These are phyloP conservation scores for Sordariomycetes sp. DNA, from an alignment of 2,329 filamentous ascomycete genomes.

Conservation along the genomic window DNA sequence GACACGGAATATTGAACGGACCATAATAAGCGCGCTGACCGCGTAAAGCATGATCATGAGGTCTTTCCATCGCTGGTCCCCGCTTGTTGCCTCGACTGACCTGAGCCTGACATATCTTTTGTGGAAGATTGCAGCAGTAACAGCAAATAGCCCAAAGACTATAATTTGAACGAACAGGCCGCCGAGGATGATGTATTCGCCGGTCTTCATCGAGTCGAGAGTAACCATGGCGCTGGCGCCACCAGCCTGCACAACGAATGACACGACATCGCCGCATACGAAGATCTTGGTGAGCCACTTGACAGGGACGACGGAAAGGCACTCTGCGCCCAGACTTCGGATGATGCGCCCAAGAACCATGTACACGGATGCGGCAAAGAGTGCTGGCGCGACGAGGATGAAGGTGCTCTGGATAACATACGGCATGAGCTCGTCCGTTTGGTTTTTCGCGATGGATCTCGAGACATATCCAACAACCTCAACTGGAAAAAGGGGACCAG, in stretches of 20 bases:
- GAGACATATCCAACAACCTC: background rate
- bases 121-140: constrained; percentile 34
- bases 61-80: background rate
- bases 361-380: constrained; percentile 35
- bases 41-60: constrained; percentile 23
- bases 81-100: background rate
- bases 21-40: constrained; percentile 26
- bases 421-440: background rate
- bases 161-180: constrained; percentile 49
- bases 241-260: constrained; percentile 17
- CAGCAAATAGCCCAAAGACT: constrained; percentile 43
- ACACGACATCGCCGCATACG: constrained; percentile 19
- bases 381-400: constrained; percentile 30
- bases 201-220: constrained; percentile 11
- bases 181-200: constrained; percentile 39
- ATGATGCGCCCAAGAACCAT: constrained; percentile 33
- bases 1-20: constrained; percentile 31
- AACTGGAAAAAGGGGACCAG: background rate
- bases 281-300: constrained; percentile 21
- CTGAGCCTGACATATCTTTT: constrained; percentile 4
- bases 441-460: background rate
- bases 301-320: constrained; percentile 10
- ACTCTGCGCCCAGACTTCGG: constrained; percentile 12
- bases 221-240: constrained; percentile 17
- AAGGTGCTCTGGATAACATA: constrained; percentile 14